A percentile compares a stretch with the other conserved stretches of the same genome.
Evolutionary conservation across 768 basidiomycete species (phyloP).

Genomic region (Termitomyces sp.): DNA sequence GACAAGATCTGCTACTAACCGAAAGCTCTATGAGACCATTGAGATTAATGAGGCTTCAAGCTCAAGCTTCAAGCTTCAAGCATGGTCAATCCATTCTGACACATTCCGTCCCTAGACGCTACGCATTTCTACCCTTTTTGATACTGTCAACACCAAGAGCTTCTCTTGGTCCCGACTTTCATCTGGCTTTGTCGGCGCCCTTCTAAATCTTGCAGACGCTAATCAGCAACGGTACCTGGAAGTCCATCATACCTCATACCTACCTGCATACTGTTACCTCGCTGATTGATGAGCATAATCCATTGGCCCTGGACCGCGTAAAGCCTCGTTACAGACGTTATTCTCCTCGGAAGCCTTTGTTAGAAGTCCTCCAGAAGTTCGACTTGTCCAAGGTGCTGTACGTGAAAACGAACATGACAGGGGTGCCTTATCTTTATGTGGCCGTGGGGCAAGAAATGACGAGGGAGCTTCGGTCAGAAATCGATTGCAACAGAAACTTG

Average conservation of each 20-base stretch:
- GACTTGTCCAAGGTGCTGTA: neutral
- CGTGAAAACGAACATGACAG: neutral
- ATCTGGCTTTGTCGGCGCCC: neutral
- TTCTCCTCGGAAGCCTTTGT: neutral
- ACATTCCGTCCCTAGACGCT: neutral
- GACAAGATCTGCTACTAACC: too few relatives aligned
- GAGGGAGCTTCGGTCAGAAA: neutral
- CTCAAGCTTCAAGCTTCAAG: too few relatives aligned
- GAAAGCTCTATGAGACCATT: too few relatives aligned
- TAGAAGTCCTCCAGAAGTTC: neutral
- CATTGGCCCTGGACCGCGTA: neutral
- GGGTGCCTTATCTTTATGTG: constrained; percentile 1
- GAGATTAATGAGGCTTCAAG: neutral
- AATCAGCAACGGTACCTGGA: neutral
- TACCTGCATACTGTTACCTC: neutral
- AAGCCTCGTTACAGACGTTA: neutral
- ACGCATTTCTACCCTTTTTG: neutral
- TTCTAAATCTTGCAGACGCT: neutral
- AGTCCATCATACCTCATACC: neutral
- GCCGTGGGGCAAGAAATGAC: neutral
- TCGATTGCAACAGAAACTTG: too few relatives aligned
- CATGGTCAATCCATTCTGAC: neutral
- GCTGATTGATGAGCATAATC: neutral
- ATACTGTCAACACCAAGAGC: neutral
- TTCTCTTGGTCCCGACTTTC: neutral